Evolutionary conservation across 2,329 filamentous ascomycete species (phyloP), one percentile per base, ranked within the genome.

Genomic region (Alternaria postmessia): DNA sequence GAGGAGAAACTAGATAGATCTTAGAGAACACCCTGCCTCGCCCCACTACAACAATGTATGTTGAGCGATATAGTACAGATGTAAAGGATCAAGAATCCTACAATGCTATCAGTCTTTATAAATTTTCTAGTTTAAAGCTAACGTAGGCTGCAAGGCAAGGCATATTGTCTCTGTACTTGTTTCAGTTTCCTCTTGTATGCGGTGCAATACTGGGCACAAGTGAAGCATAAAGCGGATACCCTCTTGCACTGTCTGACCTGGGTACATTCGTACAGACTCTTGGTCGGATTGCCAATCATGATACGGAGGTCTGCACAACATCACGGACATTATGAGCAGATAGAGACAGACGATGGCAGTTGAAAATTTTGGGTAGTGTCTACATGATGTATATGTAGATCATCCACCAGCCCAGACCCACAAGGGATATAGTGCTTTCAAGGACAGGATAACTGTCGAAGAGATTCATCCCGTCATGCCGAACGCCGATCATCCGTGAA

Each of bases 391-490:
- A 52, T 64, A 58, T 72, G 72, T 63, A 74, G 66, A 67, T 59
- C 59, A 57, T 67, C 69, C 60, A 68, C 73, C 65, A 69, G 67
- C 63, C 63, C 66, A 69, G 63, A 68, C 63, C 68, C 65, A 65
- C 64, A 65, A 66, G 67, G 66, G 65, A 69, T 74, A 75, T 75
- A 67, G 67, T 68, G 66, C 68, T 71, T 63, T 68, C 61, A 61
- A 70, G 70, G 68, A 69, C 65, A 70, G 67, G 61, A 66, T 63
- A 57, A 60, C 69, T 69, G 68, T 71, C 64, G 59, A 59, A 68
- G 71, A 68, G 63, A 64, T 65, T 73, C 73, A 70, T 75, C 63
- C 74, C 73, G 66, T 75, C 73, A 75, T 75, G 72, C 72, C 71
- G 68, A 74, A 75, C 72, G 72, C 74, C 72, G 57, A 64, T 74